Percentiles rank a stretch among this genome's conserved stretches.
phyloP scores from a whole-genome alignment of 1,139 yeast genomes.

The Hansenula anomala region DNA sequence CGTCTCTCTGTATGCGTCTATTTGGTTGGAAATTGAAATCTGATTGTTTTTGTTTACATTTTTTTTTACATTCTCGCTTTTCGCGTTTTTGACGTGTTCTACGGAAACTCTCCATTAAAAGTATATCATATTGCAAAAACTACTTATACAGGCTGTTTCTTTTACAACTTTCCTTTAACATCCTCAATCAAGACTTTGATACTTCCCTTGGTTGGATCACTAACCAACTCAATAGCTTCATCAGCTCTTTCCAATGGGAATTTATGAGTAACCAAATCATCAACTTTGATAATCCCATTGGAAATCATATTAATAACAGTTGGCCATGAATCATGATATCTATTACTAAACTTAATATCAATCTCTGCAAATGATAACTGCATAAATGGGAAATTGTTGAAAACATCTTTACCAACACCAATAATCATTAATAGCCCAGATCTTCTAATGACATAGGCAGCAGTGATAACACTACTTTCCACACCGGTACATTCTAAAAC shows the following conservation, averaged over 20 bases:
- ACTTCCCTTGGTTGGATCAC: constrained; percentile 23
- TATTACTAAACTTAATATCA: constrained; percentile 30
- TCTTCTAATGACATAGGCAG: constrained; percentile 27
- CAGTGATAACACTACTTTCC: constrained; percentile 53
- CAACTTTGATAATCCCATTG: constrained; percentile 54
- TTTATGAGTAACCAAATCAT: constrained; percentile 67
- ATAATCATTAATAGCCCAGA: constrained; percentile 27
- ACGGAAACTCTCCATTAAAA: no score
- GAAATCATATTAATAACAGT: constrained; percentile 57
- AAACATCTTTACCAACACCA: constrained; percentile 29
- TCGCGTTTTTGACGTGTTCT: no score
- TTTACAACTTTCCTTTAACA: constrained; percentile 1
- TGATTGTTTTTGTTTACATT: no score
- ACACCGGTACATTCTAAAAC: constrained; percentile 72
- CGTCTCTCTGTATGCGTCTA: no score
- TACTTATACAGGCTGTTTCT: neutral
- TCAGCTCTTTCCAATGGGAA: constrained; percentile 67
- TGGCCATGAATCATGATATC: constrained; percentile 33
- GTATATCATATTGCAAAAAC: neutral
- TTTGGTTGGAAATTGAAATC: no score
- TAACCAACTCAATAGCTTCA: constrained; percentile 44
- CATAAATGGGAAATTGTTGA: constrained; percentile 33
- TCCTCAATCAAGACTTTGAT: constrained; percentile 25
- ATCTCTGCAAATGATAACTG: constrained; percentile 30
- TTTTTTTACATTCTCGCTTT: no score